These are phyloP conservation scores for Extremus antarcticus DNA, from an alignment of 495 filamentous ascomycete genomes.

Conservation along the genomic window DNA sequence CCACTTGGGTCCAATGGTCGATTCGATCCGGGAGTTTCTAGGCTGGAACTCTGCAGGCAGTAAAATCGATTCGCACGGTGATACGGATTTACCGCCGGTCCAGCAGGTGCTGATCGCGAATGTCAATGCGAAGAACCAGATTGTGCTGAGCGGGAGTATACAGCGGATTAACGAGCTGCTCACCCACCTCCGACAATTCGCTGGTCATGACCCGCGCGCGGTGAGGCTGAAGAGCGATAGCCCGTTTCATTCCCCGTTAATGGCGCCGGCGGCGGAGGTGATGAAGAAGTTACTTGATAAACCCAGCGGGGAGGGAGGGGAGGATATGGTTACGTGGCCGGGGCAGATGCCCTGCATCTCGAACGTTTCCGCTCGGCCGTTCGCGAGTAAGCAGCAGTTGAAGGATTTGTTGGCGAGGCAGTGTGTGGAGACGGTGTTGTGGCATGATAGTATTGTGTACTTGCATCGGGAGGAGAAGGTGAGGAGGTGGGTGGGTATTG, in stretches of 20 bases:
- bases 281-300: conserved; percentile 53
- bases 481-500: conserved; percentile 81
- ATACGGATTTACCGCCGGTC: conserved; percentile 54
- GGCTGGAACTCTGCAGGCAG: conserved; percentile 51
- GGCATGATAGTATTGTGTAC: conserved; percentile 88
- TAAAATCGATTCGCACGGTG: conserved; percentile 49
- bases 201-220: conserved; percentile 83
- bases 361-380: conserved; percentile 75
- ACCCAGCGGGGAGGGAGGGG: conserved; percentile 37
- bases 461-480: conserved; percentile 79
- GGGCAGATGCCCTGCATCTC: conserved; percentile 65
- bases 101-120: conserved; percentile 88
- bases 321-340: conserved; percentile 55
- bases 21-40: conserved; percentile 69
- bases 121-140: conserved; percentile 90
- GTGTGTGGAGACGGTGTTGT: conserved; percentile 79
- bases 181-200: conserved; percentile 80
- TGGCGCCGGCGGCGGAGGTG: conserved; percentile 68
- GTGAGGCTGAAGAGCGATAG: conserved; percentile 80
- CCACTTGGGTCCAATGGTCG: conserved; percentile 55
- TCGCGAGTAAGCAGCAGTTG: conserved; percentile 58
- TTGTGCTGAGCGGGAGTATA: conserved; percentile 84
- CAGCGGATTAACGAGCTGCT: conserved; percentile 75
- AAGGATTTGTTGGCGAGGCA: conserved; percentile 64
- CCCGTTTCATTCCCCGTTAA: conserved; percentile 87